Base-by-base conservation (phyloP, 805 yeast genomes). In the Suhomyces vadensis region DNA sequence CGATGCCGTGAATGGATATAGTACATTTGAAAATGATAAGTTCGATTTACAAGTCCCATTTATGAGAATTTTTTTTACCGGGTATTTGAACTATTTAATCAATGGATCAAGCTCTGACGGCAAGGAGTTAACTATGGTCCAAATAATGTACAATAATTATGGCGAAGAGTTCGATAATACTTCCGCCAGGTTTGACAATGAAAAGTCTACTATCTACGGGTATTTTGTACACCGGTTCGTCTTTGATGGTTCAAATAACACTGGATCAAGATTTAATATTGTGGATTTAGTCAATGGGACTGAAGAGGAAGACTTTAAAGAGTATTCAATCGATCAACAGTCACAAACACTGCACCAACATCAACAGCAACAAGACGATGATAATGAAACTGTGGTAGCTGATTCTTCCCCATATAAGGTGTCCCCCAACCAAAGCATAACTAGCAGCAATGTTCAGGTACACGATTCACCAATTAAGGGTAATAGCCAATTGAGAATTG, bases 331-430 rank as follows among this genome's bases (percentile, higher is more conserved):
- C 13, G n/a, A n/a, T 6, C 43, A 27, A 8, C 27, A 21, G 5
- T 14, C 29, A 23, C 33, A 14, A 10, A 17, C 7, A 6, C 33
- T 14, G n/a, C 33, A 29, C 8, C 25, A 23, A 9, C 25, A 23
- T 6, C 25, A 23, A 23, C 25, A 23, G 9, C 25, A 23, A 23
- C 8, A 17, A 29, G 46, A 52, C 19, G 63, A 65, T 35, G 75
- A 71, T 24, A 67, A 68, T 44, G 74, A 63, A 35, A 71, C 76
- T 1, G 71, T 69, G 6, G 37, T 69, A 8, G 75, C 73, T 1
- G 65, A 67, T 37, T 64, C 74, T 2, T 70, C 75, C 6, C 76
- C 76, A 1, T 48, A 50, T 11, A 61, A 58, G 42, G 35, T 53
- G 1, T 57, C 66, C 5, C 64, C 67, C 0, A 39, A 40, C n/a